phyloP scores from a whole-genome alignment of 495 filamentous ascomycete genomes.

The Apodospora peruviana region DNA sequence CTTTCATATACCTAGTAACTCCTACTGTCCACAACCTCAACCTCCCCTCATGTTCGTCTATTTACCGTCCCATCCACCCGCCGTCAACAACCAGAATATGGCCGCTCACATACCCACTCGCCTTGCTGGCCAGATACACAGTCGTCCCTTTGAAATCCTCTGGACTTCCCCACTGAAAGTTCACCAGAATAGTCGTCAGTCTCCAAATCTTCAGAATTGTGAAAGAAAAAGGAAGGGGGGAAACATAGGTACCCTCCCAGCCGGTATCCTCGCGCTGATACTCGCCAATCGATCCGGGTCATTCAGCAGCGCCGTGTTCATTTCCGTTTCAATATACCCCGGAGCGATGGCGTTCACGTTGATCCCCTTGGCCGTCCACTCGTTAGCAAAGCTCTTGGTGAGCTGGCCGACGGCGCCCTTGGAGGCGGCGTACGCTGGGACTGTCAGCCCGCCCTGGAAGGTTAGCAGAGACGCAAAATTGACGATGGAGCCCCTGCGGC shows the following conservation, averaged over 20 bases:
- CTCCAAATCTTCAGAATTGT: background rate
- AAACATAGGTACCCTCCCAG: constrained; percentile 47
- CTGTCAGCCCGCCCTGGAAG: constrained; percentile 88
- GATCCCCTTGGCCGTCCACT: constrained; percentile 75
- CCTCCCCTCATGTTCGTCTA: too few species aligned
- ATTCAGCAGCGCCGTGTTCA: constrained; percentile 79
- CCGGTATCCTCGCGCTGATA: constrained; percentile 79
- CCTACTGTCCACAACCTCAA: too few species aligned
- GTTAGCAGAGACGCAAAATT: constrained; percentile 80
- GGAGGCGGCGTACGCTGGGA: constrained; percentile 84
- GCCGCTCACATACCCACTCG: constrained; percentile 76
- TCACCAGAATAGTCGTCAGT: background rate
- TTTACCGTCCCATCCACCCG: constrained; percentile 86
- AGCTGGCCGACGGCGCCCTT: constrained; percentile 85
- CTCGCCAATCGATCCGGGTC: constrained; percentile 62
- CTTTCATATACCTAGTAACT: too few species aligned
- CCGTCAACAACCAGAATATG: constrained; percentile 81
- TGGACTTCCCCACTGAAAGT: constrained; percentile 62
- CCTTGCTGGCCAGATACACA: constrained; percentile 71
- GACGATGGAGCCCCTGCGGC: constrained; percentile 70
- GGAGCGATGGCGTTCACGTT: constrained; percentile 78
- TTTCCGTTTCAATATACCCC: constrained; percentile 83
- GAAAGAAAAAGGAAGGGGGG: background rate
- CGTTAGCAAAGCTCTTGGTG: constrained; percentile 83
- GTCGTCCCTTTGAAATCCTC: constrained; percentile 86